Conservation (phyloP, 306 rosid genomes). For the Vigna trinervia region DNA sequence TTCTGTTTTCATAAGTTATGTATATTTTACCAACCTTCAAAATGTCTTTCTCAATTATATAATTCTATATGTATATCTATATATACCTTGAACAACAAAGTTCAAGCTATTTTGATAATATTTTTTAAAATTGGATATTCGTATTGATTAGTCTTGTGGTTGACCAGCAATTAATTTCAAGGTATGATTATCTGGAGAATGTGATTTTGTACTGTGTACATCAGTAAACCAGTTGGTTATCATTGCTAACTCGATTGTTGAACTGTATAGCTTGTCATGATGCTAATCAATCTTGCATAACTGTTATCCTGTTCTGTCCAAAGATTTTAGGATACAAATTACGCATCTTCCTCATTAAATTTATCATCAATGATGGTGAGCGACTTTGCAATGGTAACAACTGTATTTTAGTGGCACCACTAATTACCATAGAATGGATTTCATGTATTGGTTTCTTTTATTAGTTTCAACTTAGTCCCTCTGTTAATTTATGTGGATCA, state of each 20-base stretch:
- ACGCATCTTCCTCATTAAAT: slow-evolving; percentile 13
- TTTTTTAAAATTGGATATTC: background rate
- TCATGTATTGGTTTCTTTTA: slow-evolving; percentile 49
- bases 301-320: slow-evolving; percentile 28
- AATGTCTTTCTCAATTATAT: slow-evolving; percentile 8
- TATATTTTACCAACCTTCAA: background rate
- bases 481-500: slow-evolving; percentile 48
- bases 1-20: slow-evolving; percentile 11
- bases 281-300: slow-evolving; percentile 16
- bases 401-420: slow-evolving; percentile 42
- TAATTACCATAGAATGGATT: slow-evolving; percentile 32
- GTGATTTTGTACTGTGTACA: background rate
- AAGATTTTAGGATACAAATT: slow-evolving; percentile 24
- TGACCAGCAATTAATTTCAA: background rate
- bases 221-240: background rate
- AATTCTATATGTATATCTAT: background rate
- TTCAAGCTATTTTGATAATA: slow-evolving; percentile 22
- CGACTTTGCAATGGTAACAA: slow-evolving; percentile 28
- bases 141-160: background rate
- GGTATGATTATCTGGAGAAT: background rate
- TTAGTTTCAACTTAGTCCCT: slow-evolving; percentile 36
- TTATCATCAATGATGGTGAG: slow-evolving; percentile 31
- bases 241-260: slow-evolving; percentile 22
- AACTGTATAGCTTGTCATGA: slow-evolving; percentile 34
- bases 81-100: background rate